A percentile compares a stretch with the other conserved stretches of the same genome.
Conservation (phyloP, 176 grass and related monocot genomes). For the Musa acuminata region DNA sequence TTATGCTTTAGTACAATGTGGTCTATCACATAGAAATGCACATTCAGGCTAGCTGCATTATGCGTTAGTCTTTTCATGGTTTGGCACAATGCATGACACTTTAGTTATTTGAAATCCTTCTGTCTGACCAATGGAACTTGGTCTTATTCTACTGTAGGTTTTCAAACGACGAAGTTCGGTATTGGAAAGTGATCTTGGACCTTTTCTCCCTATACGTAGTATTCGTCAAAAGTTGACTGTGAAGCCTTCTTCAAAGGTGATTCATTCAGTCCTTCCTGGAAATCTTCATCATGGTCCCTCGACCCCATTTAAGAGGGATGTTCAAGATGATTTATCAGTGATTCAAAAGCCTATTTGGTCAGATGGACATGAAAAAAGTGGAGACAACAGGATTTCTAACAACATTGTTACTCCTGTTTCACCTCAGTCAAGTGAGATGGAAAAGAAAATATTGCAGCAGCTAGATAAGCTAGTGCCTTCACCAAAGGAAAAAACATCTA, state of each 20-base stretch:
- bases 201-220: too few species aligned
- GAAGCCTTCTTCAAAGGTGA: constrained; percentile 41
- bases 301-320: constrained; percentile 25
- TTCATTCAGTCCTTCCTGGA: constrained; percentile 12
- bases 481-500: constrained; percentile 37
- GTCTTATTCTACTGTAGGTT: too few species aligned
- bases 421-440: constrained; percentile 60
- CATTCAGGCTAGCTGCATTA: too few species aligned
- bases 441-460: constrained; percentile 63
- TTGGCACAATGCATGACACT: too few species aligned
- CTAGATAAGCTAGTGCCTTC: constrained; percentile 68
- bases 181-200: too few species aligned
- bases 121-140: too few species aligned
- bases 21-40: too few species aligned
- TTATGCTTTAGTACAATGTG: too few species aligned
- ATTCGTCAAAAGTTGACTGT: constrained; percentile 13
- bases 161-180: too few species aligned
- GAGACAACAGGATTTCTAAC: constrained; percentile 23
- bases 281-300: constrained; percentile 35
- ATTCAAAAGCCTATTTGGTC: constrained; percentile 28
- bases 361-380: constrained; percentile 22
- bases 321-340: constrained; percentile 24
- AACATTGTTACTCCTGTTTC: constrained; percentile 27
- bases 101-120: too few species aligned
- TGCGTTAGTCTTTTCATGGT: too few species aligned